Conservation (phyloP, 2,329 filamentous ascomycete species). For the Botryotinia convoluta region DNA sequence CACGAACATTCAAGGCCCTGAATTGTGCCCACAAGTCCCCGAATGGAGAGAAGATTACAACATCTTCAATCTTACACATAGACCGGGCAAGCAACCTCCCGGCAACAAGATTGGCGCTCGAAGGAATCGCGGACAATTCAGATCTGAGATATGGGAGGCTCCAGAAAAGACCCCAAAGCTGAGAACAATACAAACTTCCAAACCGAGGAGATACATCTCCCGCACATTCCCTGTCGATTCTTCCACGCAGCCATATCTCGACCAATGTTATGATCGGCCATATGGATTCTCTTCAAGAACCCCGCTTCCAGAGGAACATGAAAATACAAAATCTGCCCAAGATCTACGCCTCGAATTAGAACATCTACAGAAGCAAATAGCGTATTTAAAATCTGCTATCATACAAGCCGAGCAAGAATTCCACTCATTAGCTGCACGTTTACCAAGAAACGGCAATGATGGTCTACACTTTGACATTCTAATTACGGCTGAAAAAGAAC, state of each 20-base stretch:
- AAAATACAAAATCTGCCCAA: neutral
- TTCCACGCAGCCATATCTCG: neutral
- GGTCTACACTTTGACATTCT: too few species aligned
- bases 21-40: neutral
- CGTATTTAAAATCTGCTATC: neutral
- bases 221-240: slow-evolving; percentile 6
- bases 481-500: neutral
- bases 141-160: neutral
- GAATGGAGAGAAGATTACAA: neutral
- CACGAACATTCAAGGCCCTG: too few species aligned
- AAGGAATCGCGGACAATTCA: neutral
- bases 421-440: too few species aligned
- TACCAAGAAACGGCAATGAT: neutral
- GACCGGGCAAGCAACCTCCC: neutral
- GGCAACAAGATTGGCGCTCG: too few species aligned
- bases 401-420: neutral
- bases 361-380: neutral
- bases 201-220: neutral
- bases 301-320: too few species aligned
- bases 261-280: neutral
- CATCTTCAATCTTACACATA: neutral
- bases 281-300: neutral
- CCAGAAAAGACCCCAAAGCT: neutral
- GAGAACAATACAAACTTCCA: neutral
- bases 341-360: neutral